Evolutionary conservation across 257 asterid genomes (phyloP).

Genomic region (Solanum chmielewskii): DNA sequence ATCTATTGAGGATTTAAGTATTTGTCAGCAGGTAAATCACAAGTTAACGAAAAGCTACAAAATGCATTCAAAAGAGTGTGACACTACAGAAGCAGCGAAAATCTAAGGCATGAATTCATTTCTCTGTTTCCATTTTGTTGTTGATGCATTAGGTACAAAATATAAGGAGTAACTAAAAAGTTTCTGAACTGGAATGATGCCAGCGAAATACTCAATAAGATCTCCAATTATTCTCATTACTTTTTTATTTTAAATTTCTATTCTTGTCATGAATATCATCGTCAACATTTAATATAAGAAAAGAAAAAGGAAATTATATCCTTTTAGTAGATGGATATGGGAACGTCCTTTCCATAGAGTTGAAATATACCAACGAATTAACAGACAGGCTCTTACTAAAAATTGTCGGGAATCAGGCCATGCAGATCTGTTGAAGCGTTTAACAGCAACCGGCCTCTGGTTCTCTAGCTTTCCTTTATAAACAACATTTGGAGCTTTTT

Average conservation of each 20-base stretch:
- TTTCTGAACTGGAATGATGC: not conserved
- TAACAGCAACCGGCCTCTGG: conserved; percentile 74
- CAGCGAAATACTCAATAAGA: conserved; percentile 1
- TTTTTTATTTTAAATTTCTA: not conserved
- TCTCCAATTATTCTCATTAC: not conserved
- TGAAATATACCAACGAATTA: not conserved
- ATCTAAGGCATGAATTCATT: not conserved
- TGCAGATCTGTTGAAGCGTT: conserved; percentile 65
- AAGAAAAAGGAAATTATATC: not conserved
- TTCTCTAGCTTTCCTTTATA: conserved; percentile 51
- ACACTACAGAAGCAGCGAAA: not conserved
- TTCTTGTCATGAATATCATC: not conserved
- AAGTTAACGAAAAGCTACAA: not conserved
- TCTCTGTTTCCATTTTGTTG: not conserved
- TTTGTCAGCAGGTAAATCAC: not conserved
- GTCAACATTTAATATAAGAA: not conserved
- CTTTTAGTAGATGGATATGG: not conserved
- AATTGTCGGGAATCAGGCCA: conserved; percentile 38
- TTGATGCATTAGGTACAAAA: not conserved
- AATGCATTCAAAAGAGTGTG: not conserved
- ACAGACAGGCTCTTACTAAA: conserved; percentile 29
- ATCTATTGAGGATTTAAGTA: not conserved
- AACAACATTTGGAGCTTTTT: conserved; percentile 60
- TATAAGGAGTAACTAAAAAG: not conserved
- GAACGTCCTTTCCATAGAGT: not conserved